A percentile compares a stretch with the other conserved stretches of the same genome.
Conservation (phyloP, 148 eudicot species). For the Cornus suecica region DNA sequence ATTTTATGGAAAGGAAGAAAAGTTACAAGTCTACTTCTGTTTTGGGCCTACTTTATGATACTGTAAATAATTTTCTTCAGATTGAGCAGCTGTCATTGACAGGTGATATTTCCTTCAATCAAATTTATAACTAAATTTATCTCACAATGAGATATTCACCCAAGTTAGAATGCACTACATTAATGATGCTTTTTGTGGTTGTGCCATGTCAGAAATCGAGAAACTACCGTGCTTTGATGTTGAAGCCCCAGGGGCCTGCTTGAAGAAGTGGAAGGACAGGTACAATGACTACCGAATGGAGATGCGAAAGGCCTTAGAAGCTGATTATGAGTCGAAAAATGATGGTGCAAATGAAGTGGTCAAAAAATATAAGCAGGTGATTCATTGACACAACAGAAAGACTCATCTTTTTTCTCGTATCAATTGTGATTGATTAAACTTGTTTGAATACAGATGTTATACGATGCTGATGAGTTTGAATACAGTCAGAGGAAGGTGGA, state of each 20-base stretch:
- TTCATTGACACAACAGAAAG: not conserved
- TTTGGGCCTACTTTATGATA: conserved; percentile 51
- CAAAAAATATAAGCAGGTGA: conserved; percentile 57
- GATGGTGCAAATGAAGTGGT: conserved; percentile 31
- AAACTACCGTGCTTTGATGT: conserved; percentile 47
- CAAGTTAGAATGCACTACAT: not conserved
- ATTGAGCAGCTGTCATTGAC: conserved; percentile 4
- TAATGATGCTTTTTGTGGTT: not conserved
- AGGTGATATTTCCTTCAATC: conserved; percentile 29
- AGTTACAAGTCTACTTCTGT: conserved; percentile 51
- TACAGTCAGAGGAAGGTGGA: conserved; percentile 33
- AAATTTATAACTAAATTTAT: not conserved
- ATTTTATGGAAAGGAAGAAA: conserved; percentile 44
- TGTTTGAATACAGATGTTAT: conserved; percentile 37
- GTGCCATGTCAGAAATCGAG: conserved; percentile 27
- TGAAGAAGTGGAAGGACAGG: conserved; percentile 35
- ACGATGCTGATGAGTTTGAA: conserved; percentile 50
- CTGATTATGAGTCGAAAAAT: conserved; percentile 21
- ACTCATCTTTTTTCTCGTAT: not conserved
- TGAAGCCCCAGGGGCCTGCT: conserved; percentile 26
- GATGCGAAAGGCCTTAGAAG: conserved; percentile 34
- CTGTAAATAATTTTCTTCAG: conserved; percentile 15
- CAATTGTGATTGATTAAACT: not conserved
- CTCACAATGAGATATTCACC: not conserved
- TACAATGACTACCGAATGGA: conserved; percentile 39